phyloP scores from a whole-genome alignment of 148 eudicot species.

The Cornus florida region DNA sequence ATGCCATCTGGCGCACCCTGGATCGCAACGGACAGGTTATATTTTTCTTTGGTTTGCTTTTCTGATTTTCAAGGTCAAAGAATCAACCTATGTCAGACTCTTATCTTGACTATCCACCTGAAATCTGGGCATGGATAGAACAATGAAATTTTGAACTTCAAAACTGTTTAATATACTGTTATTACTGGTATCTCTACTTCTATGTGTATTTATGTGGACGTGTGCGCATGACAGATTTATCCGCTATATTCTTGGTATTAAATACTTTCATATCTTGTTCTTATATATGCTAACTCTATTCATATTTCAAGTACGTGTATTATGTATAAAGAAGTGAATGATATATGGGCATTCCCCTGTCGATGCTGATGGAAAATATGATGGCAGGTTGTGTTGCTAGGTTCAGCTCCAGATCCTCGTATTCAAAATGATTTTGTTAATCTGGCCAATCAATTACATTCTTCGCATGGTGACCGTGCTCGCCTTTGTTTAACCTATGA shows the following conservation, averaged over 20 bases:
- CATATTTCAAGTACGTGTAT: neutral
- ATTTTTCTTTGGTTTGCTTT: neutral
- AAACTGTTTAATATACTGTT: neutral
- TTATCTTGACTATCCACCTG: neutral
- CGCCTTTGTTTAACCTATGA: constrained; percentile 92
- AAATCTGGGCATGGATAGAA: neutral
- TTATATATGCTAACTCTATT: neutral
- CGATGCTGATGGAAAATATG: constrained; percentile 2
- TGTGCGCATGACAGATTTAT: neutral
- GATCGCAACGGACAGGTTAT: constrained; percentile 91
- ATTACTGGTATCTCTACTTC: neutral
- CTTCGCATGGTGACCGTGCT: constrained; percentile 78
- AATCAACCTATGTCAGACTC: too few relatives aligned
- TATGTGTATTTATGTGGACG: neutral
- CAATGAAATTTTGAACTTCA: neutral
- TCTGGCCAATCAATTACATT: constrained; percentile 77
- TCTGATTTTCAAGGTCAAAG: neutral
- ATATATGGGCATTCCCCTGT: neutral
- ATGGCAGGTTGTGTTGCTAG: constrained; percentile 77
- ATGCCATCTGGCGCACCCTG: constrained; percentile 90
- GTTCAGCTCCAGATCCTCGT: constrained; percentile 93
- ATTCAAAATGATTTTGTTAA: constrained; percentile 87
- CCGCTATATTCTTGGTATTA: neutral
- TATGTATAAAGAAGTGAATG: neutral
- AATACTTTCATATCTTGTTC: neutral